Evolutionary conservation across 1,284 basidiomycete genomes (phyloP).

Genomic region (Schizopora paradoxa): DNA sequence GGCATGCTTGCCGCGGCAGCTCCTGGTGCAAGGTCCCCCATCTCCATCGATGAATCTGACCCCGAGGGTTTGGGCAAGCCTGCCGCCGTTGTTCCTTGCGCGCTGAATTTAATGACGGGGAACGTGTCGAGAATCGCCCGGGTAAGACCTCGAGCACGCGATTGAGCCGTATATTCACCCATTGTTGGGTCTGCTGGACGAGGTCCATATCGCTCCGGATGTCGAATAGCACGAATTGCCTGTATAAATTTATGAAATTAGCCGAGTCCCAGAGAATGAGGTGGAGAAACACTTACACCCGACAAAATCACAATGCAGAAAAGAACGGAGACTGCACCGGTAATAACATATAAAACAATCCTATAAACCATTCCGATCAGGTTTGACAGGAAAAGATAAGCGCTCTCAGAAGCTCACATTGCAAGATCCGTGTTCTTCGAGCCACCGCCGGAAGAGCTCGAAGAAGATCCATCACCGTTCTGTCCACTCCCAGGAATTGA

Average conservation of each 20-base stretch:
- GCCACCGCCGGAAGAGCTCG: conserved; percentile 14
- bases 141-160: conserved; percentile 73
- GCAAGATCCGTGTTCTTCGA: conserved; percentile 60
- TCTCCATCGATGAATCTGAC: conserved; percentile 5
- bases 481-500: conserved; percentile 31
- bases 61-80: conserved; percentile 8
- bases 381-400: conserved; percentile 11
- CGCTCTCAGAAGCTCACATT: conserved; percentile 44
- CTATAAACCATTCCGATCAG: conserved; percentile 30
- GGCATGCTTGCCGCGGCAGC: not conserved
- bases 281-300: conserved; percentile 48
- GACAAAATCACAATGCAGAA: conserved; percentile 79
- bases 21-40: conserved; percentile 7
- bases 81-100: conserved; percentile 14
- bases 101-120: conserved; percentile 82
- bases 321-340: conserved; percentile 76
- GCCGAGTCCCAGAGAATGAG: conserved; percentile 15
- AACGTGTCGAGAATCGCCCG: conserved; percentile 92
- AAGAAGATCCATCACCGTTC: conserved; percentile 16
- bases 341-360: conserved; percentile 85
- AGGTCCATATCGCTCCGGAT: conserved; percentile 90
- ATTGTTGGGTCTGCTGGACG: conserved; percentile 41
- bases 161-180: conserved; percentile 48
- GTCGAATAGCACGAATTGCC: conserved; percentile 76
- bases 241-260: conserved; percentile 26